Evolutionary conservation across 805 yeast genomes (phyloP).

Genomic region (Wickerhamomyces queroliae): DNA sequence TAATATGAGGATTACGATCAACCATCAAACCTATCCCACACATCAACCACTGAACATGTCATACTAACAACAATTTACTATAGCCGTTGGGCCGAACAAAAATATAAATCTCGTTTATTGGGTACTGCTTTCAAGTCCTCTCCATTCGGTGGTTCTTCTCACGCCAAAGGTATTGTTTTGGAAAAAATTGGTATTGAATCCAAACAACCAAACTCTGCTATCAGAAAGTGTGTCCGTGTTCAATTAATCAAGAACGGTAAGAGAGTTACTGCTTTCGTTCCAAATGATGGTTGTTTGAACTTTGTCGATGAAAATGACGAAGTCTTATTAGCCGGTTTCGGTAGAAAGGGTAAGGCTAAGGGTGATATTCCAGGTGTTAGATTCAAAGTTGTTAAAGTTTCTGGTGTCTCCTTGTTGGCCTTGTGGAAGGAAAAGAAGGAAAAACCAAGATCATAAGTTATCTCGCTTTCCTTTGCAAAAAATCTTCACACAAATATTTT

Average conservation of each 20-base stretch:
- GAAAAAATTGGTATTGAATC: slow-evolving; percentile 99
- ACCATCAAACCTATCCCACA: too few relatives aligned
- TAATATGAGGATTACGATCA: too few relatives aligned
- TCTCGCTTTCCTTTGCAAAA: not conserved
- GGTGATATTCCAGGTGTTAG: slow-evolving; percentile 99
- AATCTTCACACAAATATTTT: not conserved
- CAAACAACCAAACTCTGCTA: slow-evolving; percentile 99
- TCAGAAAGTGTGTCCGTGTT: slow-evolving; percentile 99
- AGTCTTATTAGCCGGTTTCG: slow-evolving; percentile 99
- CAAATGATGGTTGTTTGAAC: slow-evolving; percentile 99
- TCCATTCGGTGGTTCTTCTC: slow-evolving; percentile 99
- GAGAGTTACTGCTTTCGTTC: slow-evolving; percentile 99
- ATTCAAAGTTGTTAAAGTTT: slow-evolving; percentile 99
- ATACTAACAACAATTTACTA: slow-evolving; percentile 18
- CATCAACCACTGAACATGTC: not conserved
- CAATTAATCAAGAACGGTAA: slow-evolving; percentile 99
- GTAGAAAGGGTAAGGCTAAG: slow-evolving; percentile 99
- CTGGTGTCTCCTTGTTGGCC: slow-evolving; percentile 99
- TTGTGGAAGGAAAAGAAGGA: slow-evolving; percentile 99
- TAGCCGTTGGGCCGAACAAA: slow-evolving; percentile 98
- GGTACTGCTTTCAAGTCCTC: slow-evolving; percentile 99
- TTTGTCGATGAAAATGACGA: slow-evolving; percentile 99
- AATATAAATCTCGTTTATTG: slow-evolving; percentile 97
- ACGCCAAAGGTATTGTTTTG: slow-evolving; percentile 99
- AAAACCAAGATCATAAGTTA: slow-evolving; percentile 95